These are phyloP conservation scores for Wickerhamomyces chaumierensis DNA, from an alignment of 805 yeast genomes.

Conservation along the genomic window DNA sequence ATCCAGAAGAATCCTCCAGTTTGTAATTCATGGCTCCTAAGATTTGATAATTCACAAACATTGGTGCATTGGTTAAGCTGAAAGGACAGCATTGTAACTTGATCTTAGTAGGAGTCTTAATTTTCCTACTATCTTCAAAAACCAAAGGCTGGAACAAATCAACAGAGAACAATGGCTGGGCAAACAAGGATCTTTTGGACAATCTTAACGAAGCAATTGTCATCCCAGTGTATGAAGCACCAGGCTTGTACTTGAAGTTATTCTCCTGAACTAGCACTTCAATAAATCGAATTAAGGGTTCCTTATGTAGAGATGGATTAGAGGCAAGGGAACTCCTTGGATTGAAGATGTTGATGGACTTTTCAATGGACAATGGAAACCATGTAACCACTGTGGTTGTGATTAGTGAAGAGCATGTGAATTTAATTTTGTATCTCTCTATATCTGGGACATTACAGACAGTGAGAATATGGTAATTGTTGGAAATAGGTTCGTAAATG, in stretches of 20 bases:
- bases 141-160: slow-evolving; percentile 5
- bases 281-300: slow-evolving; percentile 2
- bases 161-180: slow-evolving; percentile 6
- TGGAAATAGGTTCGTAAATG: slow-evolving; percentile 5
- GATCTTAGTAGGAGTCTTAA: slow-evolving; percentile 11
- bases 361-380: slow-evolving; percentile 7
- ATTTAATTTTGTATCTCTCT: slow-evolving; percentile 7
- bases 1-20: slow-evolving; percentile 8
- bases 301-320: no score
- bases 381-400: slow-evolving; percentile 10
- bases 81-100: slow-evolving; percentile 18
- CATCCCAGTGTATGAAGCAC: slow-evolving; percentile 1
- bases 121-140: slow-evolving; percentile 3
- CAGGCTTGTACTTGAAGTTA: slow-evolving; percentile 13
- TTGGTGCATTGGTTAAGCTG: slow-evolving; percentile 19
- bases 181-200: not conserved
- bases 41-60: slow-evolving; percentile 14
- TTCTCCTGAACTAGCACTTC: slow-evolving; percentile 4
- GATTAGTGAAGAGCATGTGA: slow-evolving; percentile 8
- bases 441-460: slow-evolving; percentile 9
- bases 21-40: slow-evolving; percentile 12
- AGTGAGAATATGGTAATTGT: slow-evolving; percentile 10
- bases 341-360: not conserved
- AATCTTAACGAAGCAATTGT: slow-evolving; percentile 12
- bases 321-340: slow-evolving; percentile 1